Conservation (phyloP, 495 filamentous ascomycete species). For the Xylaria bambusicola region DNA sequence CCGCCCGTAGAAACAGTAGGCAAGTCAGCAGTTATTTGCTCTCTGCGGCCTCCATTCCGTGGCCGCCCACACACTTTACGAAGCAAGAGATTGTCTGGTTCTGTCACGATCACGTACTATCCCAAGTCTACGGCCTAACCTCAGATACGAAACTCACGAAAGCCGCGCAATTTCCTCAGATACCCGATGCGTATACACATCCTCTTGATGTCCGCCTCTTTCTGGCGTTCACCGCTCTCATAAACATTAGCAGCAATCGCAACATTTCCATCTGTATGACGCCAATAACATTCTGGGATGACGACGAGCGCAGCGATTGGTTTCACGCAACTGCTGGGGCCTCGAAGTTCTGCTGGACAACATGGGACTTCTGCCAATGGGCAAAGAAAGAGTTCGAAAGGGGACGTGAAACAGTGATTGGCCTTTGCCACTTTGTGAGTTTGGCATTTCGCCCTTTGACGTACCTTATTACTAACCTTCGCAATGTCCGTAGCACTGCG, state of each 20-base stretch:
- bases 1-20: not conserved
- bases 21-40: not conserved
- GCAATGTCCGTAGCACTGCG: not conserved
- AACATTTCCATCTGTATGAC: not conserved
- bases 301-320: constrained; percentile 6
- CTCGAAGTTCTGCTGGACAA: constrained; percentile 4
- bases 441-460: not conserved
- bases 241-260: not conserved
- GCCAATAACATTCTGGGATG: constrained; percentile 5
- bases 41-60: not conserved
- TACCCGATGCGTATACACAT: constrained; percentile 3
- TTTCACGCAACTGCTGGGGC: not conserved
- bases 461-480: not conserved
- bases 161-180: not conserved
- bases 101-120: constrained; percentile 2
- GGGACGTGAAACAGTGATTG: not conserved
- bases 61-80: constrained; percentile 1
- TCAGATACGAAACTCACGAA: not conserved
- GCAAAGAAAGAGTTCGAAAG: not conserved
- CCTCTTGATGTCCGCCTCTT: constrained; percentile 10
- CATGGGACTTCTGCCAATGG: constrained; percentile 4
- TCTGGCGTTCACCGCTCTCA: constrained; percentile 1
- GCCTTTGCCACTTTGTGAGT: constrained; percentile 7
- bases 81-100: constrained; percentile 6
- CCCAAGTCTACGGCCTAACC: not conserved